Base-by-base conservation (phyloP, 768 basidiomycete species). In the Collybia sordida region DNA sequence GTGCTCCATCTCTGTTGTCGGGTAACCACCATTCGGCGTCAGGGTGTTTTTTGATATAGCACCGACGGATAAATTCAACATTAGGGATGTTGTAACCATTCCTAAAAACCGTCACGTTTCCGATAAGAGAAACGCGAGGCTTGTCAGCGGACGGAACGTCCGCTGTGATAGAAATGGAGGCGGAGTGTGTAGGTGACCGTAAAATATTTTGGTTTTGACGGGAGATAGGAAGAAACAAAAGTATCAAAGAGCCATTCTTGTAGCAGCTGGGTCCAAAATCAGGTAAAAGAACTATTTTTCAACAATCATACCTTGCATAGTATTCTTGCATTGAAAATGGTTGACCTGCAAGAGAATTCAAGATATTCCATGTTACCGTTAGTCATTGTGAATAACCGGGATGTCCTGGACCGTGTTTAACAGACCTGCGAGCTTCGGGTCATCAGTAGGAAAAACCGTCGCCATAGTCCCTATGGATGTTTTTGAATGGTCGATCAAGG, bases 311-410 rank as follows among this genome's bases (percentile, higher is more conserved):
- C 65, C 63, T 66, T 38, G 78, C 78, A 54, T 79, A 81, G 56
- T 80, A 82, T 60, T 81, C 80, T 59, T 79, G 78, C 42, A 82
- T 64, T 4, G 74, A 63, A 59, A 80, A 80, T 0, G 80, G 75
- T 53, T 73, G 66, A 8, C 68, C 79, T 77, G 5, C 14, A 31
- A 14, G 31, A 31, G 31, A 31, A 31, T 31, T 11, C 9, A 14
- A 31, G 9, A 31, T 12, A 31, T 11, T 3, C 14, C 27, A 27
- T 5, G 11, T 31, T 31, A 12, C 14, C 9, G 9, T 31, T 14
- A 31, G 31, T 12, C 9, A 14, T 14, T 21, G 42, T n/a, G 42
- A 45, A 17, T 15, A 19, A 31, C 34, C 25, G 23, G 17, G n/a
- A 17, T n/a, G n/a, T n/a, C n/a, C n/a, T n/a, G n/a, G 11, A 31